Percentiles rank a stretch among this genome's conserved stretches.
These are phyloP conservation scores for Chromosphaera perkinsii DNA, from an alignment of 208 protist genomes.

Conservation along the genomic window DNA sequence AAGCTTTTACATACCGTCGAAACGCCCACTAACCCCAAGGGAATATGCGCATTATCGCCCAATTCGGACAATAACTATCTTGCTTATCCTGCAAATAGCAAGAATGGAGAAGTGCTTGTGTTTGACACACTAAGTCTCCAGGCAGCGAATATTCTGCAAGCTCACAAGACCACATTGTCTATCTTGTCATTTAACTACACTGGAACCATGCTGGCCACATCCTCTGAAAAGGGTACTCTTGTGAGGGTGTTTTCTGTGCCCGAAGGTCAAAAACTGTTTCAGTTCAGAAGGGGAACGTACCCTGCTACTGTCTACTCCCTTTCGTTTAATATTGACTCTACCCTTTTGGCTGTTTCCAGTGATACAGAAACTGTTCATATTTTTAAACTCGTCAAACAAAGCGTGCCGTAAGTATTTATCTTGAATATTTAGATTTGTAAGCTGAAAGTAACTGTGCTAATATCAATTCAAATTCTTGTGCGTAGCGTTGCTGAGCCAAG, in stretches of 20 bases:
- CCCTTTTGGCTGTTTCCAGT: constrained; percentile 27
- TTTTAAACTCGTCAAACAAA: constrained; percentile 27
- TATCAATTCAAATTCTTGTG: neutral
- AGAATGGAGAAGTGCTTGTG: constrained; percentile 34
- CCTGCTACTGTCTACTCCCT: constrained; percentile 43
- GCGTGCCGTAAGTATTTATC: neutral
- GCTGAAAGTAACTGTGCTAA: neutral
- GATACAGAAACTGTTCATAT: constrained; percentile 50
- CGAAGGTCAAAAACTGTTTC: constrained; percentile 22
- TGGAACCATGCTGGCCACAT: constrained; percentile 46
- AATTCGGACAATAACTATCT: constrained; percentile 28
- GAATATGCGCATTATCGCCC: constrained; percentile 12
- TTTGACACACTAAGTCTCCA: constrained; percentile 35
- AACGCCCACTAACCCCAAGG: constrained; percentile 1
- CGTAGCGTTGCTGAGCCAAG: neutral
- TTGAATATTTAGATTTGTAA: neutral
- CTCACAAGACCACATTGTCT: constrained; percentile 40
- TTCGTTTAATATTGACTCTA: constrained; percentile 28
- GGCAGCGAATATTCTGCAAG: constrained; percentile 32
- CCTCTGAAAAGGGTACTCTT: constrained; percentile 48
- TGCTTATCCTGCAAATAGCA: constrained; percentile 20
- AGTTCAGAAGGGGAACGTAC: constrained; percentile 43
- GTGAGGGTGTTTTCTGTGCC: constrained; percentile 50
- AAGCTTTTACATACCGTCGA: constrained; percentile 37
- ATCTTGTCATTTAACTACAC: constrained; percentile 40